phyloP scores from a whole-genome alignment of 352 stramenopile genomes.

The Paralagenidium karlingii region DNA sequence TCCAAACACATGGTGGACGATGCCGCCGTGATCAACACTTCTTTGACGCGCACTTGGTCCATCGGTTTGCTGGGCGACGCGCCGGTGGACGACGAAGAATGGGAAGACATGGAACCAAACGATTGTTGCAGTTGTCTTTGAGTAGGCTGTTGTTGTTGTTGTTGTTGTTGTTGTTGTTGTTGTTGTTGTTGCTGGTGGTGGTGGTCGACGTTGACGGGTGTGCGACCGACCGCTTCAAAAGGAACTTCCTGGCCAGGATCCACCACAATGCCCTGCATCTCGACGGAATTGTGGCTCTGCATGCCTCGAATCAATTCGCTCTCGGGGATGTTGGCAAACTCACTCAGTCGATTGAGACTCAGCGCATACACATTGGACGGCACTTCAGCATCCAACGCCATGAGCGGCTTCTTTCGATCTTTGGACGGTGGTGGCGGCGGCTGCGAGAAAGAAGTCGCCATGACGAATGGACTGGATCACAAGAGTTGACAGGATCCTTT shows the following conservation, averaged over 20 bases:
- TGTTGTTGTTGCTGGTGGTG: neutral
- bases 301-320: conserved; percentile 52
- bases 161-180: neutral
- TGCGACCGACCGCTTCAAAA: conserved; percentile 63
- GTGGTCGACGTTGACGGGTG: conserved; percentile 4
- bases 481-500: too few relatives aligned
- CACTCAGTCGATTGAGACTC: conserved; percentile 52
- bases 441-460: too few relatives aligned
- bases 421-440: too few relatives aligned
- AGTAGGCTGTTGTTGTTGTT: neutral
- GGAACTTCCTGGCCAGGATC: conserved; percentile 63
- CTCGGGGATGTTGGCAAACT: conserved; percentile 46
- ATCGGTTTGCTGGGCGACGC: neutral
- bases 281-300: conserved; percentile 48
- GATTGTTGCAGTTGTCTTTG: too few relatives aligned
- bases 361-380: conserved; percentile 67
- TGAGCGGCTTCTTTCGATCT: too few relatives aligned
- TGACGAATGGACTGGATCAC: too few relatives aligned
- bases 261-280: conserved; percentile 75
- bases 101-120: too few relatives aligned
- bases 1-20: conserved; percentile 72
- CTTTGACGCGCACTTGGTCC: conserved; percentile 20
- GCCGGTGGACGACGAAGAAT: conserved; percentile 3
- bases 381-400: conserved; percentile 46
- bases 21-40: conserved; percentile 69